These are phyloP conservation scores for Penicillium sp. DNA, from an alignment of 2,329 filamentous ascomycete genomes.

Conservation along the genomic window DNA sequence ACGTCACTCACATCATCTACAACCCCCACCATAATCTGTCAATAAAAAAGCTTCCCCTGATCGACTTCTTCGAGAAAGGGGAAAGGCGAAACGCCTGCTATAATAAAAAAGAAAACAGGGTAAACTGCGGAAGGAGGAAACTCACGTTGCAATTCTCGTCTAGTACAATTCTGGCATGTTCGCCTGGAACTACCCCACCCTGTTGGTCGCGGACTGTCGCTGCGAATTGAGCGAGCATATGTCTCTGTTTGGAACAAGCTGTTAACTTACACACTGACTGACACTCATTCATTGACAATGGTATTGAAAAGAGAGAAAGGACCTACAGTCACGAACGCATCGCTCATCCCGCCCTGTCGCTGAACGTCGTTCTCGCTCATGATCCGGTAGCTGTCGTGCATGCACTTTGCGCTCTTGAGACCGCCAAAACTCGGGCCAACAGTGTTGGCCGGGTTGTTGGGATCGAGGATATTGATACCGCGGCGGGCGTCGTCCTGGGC, in stretches of 20 bases:
- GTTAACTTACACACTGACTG: constrained; percentile 10
- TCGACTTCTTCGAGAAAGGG: background rate
- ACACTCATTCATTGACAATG: background rate
- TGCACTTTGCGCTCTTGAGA: constrained; percentile 61
- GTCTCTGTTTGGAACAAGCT: constrained; percentile 42
- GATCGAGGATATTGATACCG: constrained; percentile 62
- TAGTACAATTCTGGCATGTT: constrained; percentile 15
- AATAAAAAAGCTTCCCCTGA: background rate
- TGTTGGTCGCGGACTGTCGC: constrained; percentile 21
- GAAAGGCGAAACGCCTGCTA: background rate
- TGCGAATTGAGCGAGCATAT: constrained; percentile 53
- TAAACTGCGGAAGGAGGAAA: background rate
- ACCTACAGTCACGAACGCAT: constrained; percentile 62
- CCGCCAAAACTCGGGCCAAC: constrained; percentile 45
- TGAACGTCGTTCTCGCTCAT: constrained; percentile 66
- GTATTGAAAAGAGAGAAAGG: background rate
- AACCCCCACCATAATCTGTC: background rate
- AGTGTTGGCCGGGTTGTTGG: constrained; percentile 45
- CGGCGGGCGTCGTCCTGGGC: constrained; percentile 62
- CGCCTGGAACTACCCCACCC: constrained; percentile 28
- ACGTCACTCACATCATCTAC: constrained; percentile 14
- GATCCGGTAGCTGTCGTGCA: constrained; percentile 66
- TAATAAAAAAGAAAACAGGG: background rate
- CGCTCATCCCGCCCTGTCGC: constrained; percentile 61
- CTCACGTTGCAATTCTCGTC: constrained; percentile 21